Base-by-base conservation (phyloP, 306 rosid species). In the Acacia crassicarpa region DNA sequence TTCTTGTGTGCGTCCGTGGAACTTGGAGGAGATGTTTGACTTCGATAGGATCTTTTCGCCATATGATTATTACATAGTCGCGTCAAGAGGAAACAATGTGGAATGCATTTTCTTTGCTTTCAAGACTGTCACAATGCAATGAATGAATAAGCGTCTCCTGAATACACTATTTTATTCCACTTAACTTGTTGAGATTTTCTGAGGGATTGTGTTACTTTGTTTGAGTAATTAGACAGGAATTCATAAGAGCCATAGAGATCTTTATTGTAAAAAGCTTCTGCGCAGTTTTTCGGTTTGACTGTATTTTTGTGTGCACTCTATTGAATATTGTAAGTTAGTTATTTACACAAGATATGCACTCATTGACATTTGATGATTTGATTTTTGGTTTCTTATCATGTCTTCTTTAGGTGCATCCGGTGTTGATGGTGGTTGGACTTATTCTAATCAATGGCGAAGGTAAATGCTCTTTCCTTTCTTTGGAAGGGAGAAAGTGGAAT, bases 361-460 rank as follows among this genome's bases (percentile, higher is more conserved):
- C 27, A 13, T 71, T 22, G 58, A 22, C 38, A 44, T 45, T 44
- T 71, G 40, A 45, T 44, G 58, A 44, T 71, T 71, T 71, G 41
- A 72, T 45, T 43, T 46, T 11, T 27, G 41, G 15, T 27, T 72
- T 72, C 13, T 19, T 51, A 3, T 30, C 48, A 17, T 51, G 43
- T 20, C 19, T 32, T 32, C 65, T 19, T 6, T 44, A 76, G 80
- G 80, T 76, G 41, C 80, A 76, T 41, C 80, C 80, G 9, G 80
- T 76, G 43, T 61, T 76, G 27, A 76, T 76, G 80, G 80, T 76
- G 58, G 17, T 76, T 35, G 80, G 80, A 61, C 80, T 76, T 61
- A 61, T 76, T 76, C 58, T 76, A 27, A 76, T 76, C 38, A 81
- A 51, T 74, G 93, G 95, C 8, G 92, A 89, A 91, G 93, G 95